Evolutionary conservation across 176 grass and related monocot species (phyloP).

Genomic region (Rhipidocladum racemiflorum): DNA sequence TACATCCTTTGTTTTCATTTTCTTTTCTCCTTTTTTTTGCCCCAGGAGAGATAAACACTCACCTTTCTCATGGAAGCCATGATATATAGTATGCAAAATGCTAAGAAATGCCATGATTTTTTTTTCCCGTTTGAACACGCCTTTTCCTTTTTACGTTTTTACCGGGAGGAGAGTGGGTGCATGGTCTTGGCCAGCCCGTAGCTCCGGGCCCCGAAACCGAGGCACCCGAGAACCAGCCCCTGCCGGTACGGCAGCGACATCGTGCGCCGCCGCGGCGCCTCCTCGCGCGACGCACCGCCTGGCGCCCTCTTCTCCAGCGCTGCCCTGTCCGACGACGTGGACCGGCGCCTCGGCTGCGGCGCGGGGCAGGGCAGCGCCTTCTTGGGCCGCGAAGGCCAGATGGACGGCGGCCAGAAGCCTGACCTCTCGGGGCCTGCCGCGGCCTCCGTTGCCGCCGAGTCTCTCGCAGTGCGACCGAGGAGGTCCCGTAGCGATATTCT

Average conservation of each 20-base stretch:
- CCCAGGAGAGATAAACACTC: not conserved
- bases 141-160: not conserved
- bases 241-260: slow-evolving; percentile 71
- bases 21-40: too few species aligned
- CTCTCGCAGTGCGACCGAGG: slow-evolving; percentile 4
- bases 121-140: not conserved
- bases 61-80: not conserved
- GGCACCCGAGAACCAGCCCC: slow-evolving; percentile 55
- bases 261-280: slow-evolving; percentile 30
- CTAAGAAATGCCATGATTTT: not conserved
- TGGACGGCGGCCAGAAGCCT: slow-evolving; percentile 37
- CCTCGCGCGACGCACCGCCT: slow-evolving; percentile 15
- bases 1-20: slow-evolving; percentile 15
- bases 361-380: slow-evolving; percentile 23
- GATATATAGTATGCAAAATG: not conserved
- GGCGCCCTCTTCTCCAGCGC: not conserved
- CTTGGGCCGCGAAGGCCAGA: slow-evolving; percentile 40
- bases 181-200: slow-evolving; percentile 59
- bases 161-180: slow-evolving; percentile 37
- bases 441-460: not conserved
- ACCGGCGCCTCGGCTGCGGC: slow-evolving; percentile 28
- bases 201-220: slow-evolving; percentile 49
- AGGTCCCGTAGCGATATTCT: slow-evolving; percentile 52
- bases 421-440: slow-evolving; percentile 7
- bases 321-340: slow-evolving; percentile 27